Base-by-base conservation (phyloP, 768 basidiomycete genomes). In the Mrakia gelida region DNA sequence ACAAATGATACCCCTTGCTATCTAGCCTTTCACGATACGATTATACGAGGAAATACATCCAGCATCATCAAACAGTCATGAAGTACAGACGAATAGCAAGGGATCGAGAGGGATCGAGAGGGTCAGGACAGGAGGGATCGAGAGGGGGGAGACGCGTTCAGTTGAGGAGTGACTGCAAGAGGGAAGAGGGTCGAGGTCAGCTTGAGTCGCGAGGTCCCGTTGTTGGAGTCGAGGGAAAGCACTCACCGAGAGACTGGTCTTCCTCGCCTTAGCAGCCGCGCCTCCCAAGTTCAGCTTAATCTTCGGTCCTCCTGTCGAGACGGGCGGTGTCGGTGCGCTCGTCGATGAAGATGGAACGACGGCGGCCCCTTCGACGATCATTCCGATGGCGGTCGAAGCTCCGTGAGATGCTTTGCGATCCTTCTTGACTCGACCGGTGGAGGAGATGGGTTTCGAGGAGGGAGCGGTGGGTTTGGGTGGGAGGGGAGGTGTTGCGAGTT, bases 201-300 rank as follows among this genome's bases (percentile, higher is more conserved):
- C 26, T n/a, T n/a, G 7, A 2, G 18, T 9, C 18, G 38, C 3
- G 8, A 38, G 8, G 38, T 38, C 38, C 4, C 38, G 2, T n/a
- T 56, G n/a, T n/a, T 9, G 11, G 7, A 18, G 54, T 11, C 9
- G 21, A 52, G 26, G n/a, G 1, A n/a, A 59, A 8, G 18, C 5
- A 43, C 67, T 70, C 34, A 70, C 67, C 9, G 67, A 41, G 1
- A 70, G 38, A 43, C 67, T 70, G 21, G 34, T 70, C 41, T 70
- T 70, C 67, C 67, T 70, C 59, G 59, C 59, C 59, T 59, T 59
- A 1, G 65, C 65, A 41, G n/a, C 32, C 0, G 65, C 65, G 2
- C 67, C 67, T 21, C 67, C 67, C 26, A 70, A n/a, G 41, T 70
- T 70, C 21, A 70, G 23, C 67, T 43, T 70, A 23, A 70, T 70